phyloP scores from a whole-genome alignment of 257 asterid species.

The Plectranthus barbatus region DNA sequence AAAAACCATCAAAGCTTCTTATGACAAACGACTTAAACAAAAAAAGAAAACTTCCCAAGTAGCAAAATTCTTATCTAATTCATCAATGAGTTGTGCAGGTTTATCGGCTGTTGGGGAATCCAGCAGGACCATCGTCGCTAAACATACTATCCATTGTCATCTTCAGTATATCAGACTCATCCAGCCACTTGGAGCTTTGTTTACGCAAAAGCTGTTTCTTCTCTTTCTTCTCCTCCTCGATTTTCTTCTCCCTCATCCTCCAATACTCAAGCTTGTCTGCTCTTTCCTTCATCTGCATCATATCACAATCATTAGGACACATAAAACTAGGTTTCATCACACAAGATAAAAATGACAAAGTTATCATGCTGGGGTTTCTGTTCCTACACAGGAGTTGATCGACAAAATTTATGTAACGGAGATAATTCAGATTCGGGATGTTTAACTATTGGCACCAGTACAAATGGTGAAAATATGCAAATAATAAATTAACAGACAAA shows the following conservation, averaged over 20 bases:
- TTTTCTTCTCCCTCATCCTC: constrained; percentile 51
- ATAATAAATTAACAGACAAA: too few relatives aligned
- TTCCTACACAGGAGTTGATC: constrained; percentile 8
- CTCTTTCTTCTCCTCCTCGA: constrained; percentile 44
- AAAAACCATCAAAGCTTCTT: background rate
- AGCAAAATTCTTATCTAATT: too few relatives aligned
- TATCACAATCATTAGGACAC: background rate
- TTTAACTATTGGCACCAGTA: background rate
- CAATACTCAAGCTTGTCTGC: constrained; percentile 74
- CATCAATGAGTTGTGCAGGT: too few relatives aligned
- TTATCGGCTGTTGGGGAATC: too few relatives aligned
- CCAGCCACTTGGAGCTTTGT: constrained; percentile 62
- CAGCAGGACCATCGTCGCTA: background rate
- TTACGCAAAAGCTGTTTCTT: constrained; percentile 42
- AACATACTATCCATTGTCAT: constrained; percentile 1
- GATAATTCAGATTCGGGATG: background rate
- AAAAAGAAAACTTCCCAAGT: too few relatives aligned
- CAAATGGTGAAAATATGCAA: background rate
- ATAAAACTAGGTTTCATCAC: background rate
- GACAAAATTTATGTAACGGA: background rate
- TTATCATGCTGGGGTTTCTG: background rate
- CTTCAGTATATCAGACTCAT: constrained; percentile 34
- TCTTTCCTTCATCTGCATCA: constrained; percentile 63
- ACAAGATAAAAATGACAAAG: background rate
- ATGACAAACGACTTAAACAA: too few relatives aligned